Conservation (phyloP, 371 early-diverging fungal genomes). For the Actinomucor elegans region DNA sequence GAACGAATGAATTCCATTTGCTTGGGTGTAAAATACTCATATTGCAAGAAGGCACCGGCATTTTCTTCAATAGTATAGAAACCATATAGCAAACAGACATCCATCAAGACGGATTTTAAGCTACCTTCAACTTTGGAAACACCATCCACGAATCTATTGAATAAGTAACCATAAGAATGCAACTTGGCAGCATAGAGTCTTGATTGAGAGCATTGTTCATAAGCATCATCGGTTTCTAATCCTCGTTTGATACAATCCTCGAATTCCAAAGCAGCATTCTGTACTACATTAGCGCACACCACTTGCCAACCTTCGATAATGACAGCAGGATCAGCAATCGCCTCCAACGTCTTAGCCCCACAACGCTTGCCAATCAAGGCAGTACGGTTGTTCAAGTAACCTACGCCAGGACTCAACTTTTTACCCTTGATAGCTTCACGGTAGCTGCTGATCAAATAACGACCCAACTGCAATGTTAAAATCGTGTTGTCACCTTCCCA, state of each 20-base stretch:
- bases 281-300: conserved; percentile 81
- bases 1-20: conserved; percentile 70
- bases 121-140: conserved; percentile 54
- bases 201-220: conserved; percentile 82
- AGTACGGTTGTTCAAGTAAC: conserved; percentile 70
- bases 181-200: conserved; percentile 86
- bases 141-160: conserved; percentile 83
- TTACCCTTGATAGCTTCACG: conserved; percentile 77
- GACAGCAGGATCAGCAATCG: conserved; percentile 57
- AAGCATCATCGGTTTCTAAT: conserved; percentile 73
- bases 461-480: conserved; percentile 85
- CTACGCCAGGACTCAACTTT: conserved; percentile 76
- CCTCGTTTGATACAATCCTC: conserved; percentile 68
- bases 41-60: conserved; percentile 84
- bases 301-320: conserved; percentile 83
- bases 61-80: conserved; percentile 81
- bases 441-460: conserved; percentile 83
- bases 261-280: conserved; percentile 81
- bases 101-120: conserved; percentile 52
- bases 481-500: conserved; percentile 95
- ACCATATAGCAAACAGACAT: conserved; percentile 80
- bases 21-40: conserved; percentile 72
- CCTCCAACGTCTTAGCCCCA: conserved; percentile 47
- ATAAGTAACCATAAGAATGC: conserved; percentile 83
- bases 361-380: conserved; percentile 56